Evolutionary conservation across 208 protist genomes (phyloP).

Genomic region (Balamuthia mandrillaris): DNA sequence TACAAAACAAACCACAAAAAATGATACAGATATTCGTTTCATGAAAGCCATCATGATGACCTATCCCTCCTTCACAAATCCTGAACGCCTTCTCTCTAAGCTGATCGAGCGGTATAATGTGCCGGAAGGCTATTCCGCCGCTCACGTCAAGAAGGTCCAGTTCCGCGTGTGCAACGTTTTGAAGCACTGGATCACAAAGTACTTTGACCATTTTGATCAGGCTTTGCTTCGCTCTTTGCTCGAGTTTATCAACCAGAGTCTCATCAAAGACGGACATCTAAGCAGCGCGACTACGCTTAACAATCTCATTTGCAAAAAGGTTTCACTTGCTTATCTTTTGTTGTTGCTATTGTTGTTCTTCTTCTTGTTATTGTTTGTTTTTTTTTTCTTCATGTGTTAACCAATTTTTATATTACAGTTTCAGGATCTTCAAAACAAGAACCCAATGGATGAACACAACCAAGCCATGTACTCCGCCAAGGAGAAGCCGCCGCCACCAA

Average conservation of each 20-base stretch:
- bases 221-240: neutral
- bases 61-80: constrained; percentile 23
- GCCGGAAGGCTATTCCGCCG: neutral
- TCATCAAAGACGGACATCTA: neutral
- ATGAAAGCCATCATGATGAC: constrained; percentile 32
- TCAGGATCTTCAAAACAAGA: too few species aligned
- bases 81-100: neutral
- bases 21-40: neutral
- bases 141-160: neutral
- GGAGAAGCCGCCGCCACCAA: too few species aligned
- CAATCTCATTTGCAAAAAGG: neutral
- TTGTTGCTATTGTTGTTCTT: too few species aligned
- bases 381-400: too few species aligned
- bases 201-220: constrained; percentile 51
- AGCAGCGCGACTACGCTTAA: neutral
- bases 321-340: neutral
- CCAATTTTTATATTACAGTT: too few species aligned
- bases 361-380: too few species aligned
- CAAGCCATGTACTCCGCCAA: too few species aligned
- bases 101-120: neutral
- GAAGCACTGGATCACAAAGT: constrained; percentile 47
- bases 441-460: too few species aligned
- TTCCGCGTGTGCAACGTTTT: constrained; percentile 48
- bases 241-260: neutral
- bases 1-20: neutral